Conservation (phyloP, 257 asterid genomes). For the Mentha longifolia region DNA sequence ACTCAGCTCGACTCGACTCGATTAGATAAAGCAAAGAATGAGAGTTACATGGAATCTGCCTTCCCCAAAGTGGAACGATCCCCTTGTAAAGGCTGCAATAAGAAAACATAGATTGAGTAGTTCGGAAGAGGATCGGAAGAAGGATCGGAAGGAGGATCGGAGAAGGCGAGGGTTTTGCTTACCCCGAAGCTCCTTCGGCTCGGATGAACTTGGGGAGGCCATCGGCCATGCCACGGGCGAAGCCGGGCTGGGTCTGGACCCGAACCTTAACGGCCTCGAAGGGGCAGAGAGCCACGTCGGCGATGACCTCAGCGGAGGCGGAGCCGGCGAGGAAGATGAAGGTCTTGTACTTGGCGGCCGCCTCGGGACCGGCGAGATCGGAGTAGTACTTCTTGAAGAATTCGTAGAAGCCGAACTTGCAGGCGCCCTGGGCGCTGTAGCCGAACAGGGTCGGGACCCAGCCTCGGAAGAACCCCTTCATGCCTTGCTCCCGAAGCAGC, state of each 20-base stretch:
- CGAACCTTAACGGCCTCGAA: constrained; percentile 91
- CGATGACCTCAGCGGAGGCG: constrained; percentile 86
- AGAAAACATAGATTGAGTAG: too few species aligned
- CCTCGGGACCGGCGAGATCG: constrained; percentile 80
- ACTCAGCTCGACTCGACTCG: too few species aligned
- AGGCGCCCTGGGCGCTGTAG: constrained; percentile 89
- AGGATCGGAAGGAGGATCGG: neutral
- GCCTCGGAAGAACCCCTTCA: constrained; percentile 76
- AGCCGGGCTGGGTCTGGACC: constrained; percentile 89
- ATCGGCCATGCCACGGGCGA: constrained; percentile 78
- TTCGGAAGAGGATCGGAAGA: too few species aligned
- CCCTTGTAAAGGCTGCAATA: constrained; percentile 77
- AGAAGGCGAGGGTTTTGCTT: constrained; percentile 7
- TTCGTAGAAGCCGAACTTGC: constrained; percentile 85
- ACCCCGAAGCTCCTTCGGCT: constrained; percentile 80
- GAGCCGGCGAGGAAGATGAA: constrained; percentile 85
- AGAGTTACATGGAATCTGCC: constrained; percentile 89
- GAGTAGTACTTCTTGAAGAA: constrained; percentile 87
- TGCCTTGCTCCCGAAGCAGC: constrained; percentile 73
- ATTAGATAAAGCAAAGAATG: too few species aligned
- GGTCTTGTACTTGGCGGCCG: constrained; percentile 80
- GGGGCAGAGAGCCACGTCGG: constrained; percentile 89
- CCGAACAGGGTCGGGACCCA: constrained; percentile 92
- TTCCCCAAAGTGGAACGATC: constrained; percentile 88
- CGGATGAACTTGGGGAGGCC: constrained; percentile 77